Evolutionary conservation across 2,329 filamentous ascomycete genomes (phyloP).

Genomic region (Alternaria brassicae): DNA sequence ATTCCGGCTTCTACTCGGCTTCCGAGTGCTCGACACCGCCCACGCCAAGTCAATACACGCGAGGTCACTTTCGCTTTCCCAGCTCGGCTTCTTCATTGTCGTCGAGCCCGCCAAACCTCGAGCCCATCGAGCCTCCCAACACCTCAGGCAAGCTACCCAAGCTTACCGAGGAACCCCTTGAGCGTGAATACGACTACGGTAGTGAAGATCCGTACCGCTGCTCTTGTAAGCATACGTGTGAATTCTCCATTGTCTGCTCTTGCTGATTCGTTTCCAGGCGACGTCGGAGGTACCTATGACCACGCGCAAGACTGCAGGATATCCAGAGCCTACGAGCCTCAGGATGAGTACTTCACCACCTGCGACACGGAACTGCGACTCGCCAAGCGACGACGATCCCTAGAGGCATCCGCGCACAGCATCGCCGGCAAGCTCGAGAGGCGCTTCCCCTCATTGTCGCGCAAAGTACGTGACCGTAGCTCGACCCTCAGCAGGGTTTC

Average conservation of each 20-base stretch:
- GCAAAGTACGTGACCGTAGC: conserved; percentile 62
- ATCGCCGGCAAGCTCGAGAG: conserved; percentile 71
- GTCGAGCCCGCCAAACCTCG: conserved; percentile 58
- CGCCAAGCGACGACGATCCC: conserved; percentile 64
- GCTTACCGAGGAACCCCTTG: conserved; percentile 81
- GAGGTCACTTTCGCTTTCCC: conserved; percentile 69
- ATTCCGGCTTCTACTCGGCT: conserved; percentile 56
- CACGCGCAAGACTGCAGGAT: conserved; percentile 55
- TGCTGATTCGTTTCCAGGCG: conserved; percentile 57
- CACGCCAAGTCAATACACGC: conserved; percentile 72
- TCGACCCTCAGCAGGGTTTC: conserved; percentile 43
- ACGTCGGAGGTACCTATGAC: conserved; percentile 61
- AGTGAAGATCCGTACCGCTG: conserved; percentile 62
- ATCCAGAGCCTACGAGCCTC: conserved; percentile 68
- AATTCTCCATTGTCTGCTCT: conserved; percentile 13
- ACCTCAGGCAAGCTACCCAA: conserved; percentile 75
- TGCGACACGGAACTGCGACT: conserved; percentile 65
- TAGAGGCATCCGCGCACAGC: conserved; percentile 67
- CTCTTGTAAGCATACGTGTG: conserved; percentile 68
- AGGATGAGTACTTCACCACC: conserved; percentile 66
- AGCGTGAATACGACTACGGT: conserved; percentile 68
- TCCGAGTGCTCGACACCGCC: conserved; percentile 74
- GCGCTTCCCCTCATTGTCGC: conserved; percentile 63
- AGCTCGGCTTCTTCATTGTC: conserved; percentile 83
- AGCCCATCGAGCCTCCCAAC: conserved; percentile 64